phyloP scores from a whole-genome alignment of 805 yeast genomes.

The Spathaspora passalidarum region DNA sequence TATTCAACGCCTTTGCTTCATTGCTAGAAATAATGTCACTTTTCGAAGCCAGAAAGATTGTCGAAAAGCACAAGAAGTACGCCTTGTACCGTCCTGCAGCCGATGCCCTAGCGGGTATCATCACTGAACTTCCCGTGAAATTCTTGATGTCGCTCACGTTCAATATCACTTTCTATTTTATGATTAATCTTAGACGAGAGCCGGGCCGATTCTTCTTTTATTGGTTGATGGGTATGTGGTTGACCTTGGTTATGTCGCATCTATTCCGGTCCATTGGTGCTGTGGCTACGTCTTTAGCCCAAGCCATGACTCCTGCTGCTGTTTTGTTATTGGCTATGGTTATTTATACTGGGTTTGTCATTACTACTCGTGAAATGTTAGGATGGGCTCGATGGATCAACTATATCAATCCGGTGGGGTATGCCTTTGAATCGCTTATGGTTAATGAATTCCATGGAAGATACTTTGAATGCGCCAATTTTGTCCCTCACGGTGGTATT shows the following conservation, averaged over 20 bases:
- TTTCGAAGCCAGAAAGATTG: constrained; percentile 61
- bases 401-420: constrained; percentile 41
- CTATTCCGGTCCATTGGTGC: constrained; percentile 42
- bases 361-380: constrained; percentile 45
- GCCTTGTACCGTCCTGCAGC: constrained; percentile 73
- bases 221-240: constrained; percentile 27
- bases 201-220: constrained; percentile 39
- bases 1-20: constrained; percentile 60
- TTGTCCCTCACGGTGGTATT: constrained; percentile 59
- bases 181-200: constrained; percentile 42
- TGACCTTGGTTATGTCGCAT: constrained; percentile 40
- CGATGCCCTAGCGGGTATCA: constrained; percentile 61
- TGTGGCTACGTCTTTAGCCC: constrained; percentile 36
- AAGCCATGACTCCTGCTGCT: constrained; percentile 45
- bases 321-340: constrained; percentile 50
- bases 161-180: constrained; percentile 41
- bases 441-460: constrained; percentile 62
- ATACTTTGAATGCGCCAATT: constrained; percentile 51
- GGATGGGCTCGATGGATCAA: constrained; percentile 64
- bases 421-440: constrained; percentile 56
- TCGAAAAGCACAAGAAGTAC: constrained; percentile 68
- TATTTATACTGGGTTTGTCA: constrained; percentile 50
- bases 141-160: constrained; percentile 27
- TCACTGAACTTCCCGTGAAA: constrained; percentile 65
- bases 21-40: constrained; percentile 58